Percentiles rank a stretch among this genome's conserved stretches.
Conservation (phyloP, 2,329 filamentous ascomycete genomes). For the Beauveria caledonica region DNA sequence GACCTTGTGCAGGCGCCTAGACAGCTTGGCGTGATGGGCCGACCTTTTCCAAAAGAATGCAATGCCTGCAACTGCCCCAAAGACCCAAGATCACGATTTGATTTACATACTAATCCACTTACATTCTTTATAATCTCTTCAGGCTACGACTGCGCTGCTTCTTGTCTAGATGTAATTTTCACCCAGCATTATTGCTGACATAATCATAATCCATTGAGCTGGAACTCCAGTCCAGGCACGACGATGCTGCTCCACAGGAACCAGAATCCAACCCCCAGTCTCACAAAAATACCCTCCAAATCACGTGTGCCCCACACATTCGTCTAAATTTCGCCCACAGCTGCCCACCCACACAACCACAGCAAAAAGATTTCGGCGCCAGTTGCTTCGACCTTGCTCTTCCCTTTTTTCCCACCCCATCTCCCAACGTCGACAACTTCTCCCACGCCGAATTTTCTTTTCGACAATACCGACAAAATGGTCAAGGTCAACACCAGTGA, state of each 20-base stretch:
- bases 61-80: too few species aligned
- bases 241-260: background rate
- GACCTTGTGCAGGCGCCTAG: background rate
- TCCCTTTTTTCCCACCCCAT: slow-evolving; percentile 13
- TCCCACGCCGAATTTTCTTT: slow-evolving; percentile 13
- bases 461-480: slow-evolving; percentile 46
- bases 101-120: too few species aligned
- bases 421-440: slow-evolving; percentile 24
- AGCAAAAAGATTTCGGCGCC: slow-evolving; percentile 4
- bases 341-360: slow-evolving; percentile 10
- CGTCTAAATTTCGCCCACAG: slow-evolving; percentile 27
- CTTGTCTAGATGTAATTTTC: too few species aligned
- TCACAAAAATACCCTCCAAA: slow-evolving; percentile 8
- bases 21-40: background rate
- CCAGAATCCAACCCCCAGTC: background rate
- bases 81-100: too few species aligned
- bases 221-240: too few species aligned
- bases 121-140: too few species aligned
- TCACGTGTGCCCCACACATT: slow-evolving; percentile 26
- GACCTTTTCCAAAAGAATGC: background rate
- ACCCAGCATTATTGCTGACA: background rate
- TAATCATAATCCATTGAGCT: background rate
- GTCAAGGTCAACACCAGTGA: slow-evolving; percentile 59
- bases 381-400: background rate
- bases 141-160: background rate